phyloP scores from a whole-genome alignment of 768 basidiomycete species.

The Xerocomus brunneocitrinus region DNA sequence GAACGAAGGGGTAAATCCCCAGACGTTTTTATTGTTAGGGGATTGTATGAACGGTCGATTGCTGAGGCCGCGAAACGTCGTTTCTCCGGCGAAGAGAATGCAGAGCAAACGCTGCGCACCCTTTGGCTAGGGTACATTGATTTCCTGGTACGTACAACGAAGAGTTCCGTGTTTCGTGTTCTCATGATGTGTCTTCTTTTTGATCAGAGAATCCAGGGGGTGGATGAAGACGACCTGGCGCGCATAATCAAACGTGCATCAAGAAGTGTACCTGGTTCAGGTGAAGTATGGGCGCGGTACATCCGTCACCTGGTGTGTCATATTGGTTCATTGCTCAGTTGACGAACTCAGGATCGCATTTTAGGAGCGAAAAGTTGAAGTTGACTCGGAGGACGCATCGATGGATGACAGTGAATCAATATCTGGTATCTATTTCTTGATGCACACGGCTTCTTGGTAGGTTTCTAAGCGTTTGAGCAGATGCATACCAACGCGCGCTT shows the following conservation, averaged over 20 bases:
- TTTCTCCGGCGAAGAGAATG: slow-evolving; percentile 48
- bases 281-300: slow-evolving; percentile 76
- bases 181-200: not conserved
- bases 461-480: slow-evolving; percentile 32
- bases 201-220: slow-evolving; percentile 33
- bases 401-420: slow-evolving; percentile 23
- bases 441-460: not conserved
- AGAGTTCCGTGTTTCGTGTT: not conserved
- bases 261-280: slow-evolving; percentile 70
- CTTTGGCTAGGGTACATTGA: slow-evolving; percentile 79
- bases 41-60: slow-evolving; percentile 71
- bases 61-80: slow-evolving; percentile 61
- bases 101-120: slow-evolving; percentile 52
- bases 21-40: slow-evolving; percentile 50
- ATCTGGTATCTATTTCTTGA: slow-evolving; percentile 16
- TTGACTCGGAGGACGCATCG: slow-evolving; percentile 12
- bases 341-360: not conserved
- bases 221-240: slow-evolving; percentile 39
- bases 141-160: slow-evolving; percentile 48
- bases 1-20: slow-evolving; percentile 61
- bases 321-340: not conserved
- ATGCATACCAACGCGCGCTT: slow-evolving; percentile 55
- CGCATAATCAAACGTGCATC: slow-evolving; percentile 51
- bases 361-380: slow-evolving; percentile 20
- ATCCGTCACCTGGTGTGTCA: slow-evolving; percentile 63